Evolutionary conservation across 1,284 basidiomycete species (phyloP), one percentile per base, ranked within the genome.

Genomic region (Albatrellus sp.): DNA sequence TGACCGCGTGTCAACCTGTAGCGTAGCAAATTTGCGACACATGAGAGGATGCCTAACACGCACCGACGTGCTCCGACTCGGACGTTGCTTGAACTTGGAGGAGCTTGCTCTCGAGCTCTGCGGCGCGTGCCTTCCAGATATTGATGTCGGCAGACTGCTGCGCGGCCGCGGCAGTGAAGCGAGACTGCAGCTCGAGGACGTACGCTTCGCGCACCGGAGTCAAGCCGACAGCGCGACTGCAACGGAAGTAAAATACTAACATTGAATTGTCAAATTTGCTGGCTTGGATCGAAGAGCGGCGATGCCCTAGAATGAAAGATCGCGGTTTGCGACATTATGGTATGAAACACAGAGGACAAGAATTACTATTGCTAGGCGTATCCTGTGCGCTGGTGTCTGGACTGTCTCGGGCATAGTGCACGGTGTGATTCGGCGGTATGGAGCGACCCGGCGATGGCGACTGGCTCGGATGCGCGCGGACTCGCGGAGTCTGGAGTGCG

Each of bases 71-170:
- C 47, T 70, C 65, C 5, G 55, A 52, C 13, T 71, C 68, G 41
- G 65, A 63, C 45, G 65, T 59, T 40, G 53, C 58, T 45, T 66
- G 61, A 38, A 75, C 53, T 2, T 54, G 52, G 5, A 52, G 52
- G 31, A 67, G 54, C 29, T 70, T 60, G 43, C 54, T 59, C 50
- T 76, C 74, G 14, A 77, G 57, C 17, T 58, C 54, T n/a, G 71
- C 55, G 1, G 66, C 71, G 44, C 64, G 66, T 3, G 52, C 58
- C 44, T 64, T 66, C 74, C 73, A 77, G 19, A 57, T 56, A 11
- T 57, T 40, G 20, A 17, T 54, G 13, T 62, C 59, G n/a, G 45
- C 24, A 20, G 17, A 16, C 6, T 32, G 7, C 5, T 17, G 35
- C 4, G 40, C 11, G 5, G 39, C 39, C 16, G 60, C 54, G 5